Evolutionary conservation across 2,329 filamentous ascomycete genomes (phyloP), one percentile per base, ranked within the genome.

Genomic region (Trichophyton simii): DNA sequence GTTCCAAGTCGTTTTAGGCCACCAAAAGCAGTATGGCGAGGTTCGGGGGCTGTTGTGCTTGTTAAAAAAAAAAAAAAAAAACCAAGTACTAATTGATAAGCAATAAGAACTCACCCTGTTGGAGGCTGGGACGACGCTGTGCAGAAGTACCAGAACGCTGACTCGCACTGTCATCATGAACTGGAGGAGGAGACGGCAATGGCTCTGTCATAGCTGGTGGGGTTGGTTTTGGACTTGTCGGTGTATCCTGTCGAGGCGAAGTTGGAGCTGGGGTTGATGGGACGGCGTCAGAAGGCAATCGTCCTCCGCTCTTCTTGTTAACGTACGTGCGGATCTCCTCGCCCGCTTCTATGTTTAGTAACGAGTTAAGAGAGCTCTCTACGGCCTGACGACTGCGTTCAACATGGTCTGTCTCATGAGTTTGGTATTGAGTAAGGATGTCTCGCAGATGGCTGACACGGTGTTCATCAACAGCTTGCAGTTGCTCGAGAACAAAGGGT

Each of bases 401-500:
- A 15, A 92, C 85, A 67, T 89, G 85, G 71, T 99, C 94, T 31
- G 89, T 83, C 72, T 97, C 92, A 71, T 95, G 87, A 0, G 94
- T 99, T 73, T 95, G 87, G 68, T 92, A 88, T 70, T 96, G 91
- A 0, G 94, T 97, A 63, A 99, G 81, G 46, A 89, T 83, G 73
- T 97, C 92, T 64, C 92, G 87, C 63, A 99, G 80, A 70, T 95
- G 87, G 73, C 96, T 96, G 66, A 95, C 79, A 61, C 94, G 85
- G 67, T 83, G 86, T 77, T 99, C 94, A 71, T 99, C 94, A 36
- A 95, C 79, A 4, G 89, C 87, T 72, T 99, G 94, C 28, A 99
- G 82, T 63, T 87, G 88, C 75, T 99, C 94, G 70, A 95, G 96
- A 63, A 96, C 87, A 74, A 89, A 97, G 0, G 94, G 94, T 13